Percentiles rank a stretch among this genome's conserved stretches.
Conservation (phyloP, 2,329 filamentous ascomycete genomes). For the Penicillium sp. region DNA sequence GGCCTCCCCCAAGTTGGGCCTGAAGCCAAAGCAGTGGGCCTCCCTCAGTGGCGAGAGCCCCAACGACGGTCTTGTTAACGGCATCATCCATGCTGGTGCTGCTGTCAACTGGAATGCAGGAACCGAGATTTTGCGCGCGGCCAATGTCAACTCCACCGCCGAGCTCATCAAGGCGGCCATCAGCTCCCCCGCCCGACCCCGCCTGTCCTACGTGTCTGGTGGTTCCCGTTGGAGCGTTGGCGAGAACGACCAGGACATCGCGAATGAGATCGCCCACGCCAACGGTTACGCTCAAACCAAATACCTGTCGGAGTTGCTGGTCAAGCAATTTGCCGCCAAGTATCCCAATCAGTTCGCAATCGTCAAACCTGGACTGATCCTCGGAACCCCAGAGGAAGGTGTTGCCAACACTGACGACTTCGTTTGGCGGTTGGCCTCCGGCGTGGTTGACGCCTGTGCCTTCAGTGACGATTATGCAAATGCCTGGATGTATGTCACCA, state of each 20-base stretch:
- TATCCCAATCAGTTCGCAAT: neutral
- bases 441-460: conserved; percentile 5
- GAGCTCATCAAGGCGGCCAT: neutral
- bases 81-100: neutral
- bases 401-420: conserved; percentile 18
- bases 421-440: conserved; percentile 17
- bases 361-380: conserved; percentile 18
- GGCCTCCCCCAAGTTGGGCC: conserved; percentile 2
- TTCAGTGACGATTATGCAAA: conserved; percentile 8
- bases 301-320: neutral
- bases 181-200: neutral
- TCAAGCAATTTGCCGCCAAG: neutral
- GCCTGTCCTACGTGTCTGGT: neutral
- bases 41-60: neutral
- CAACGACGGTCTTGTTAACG: neutral
- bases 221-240: neutral
- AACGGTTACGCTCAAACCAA: conserved; percentile 1
- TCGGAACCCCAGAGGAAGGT: conserved; percentile 14
- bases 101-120: conserved; percentile 1
- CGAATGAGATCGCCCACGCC: neutral
- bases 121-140: neutral
- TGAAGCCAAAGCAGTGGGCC: neutral
- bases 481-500: conserved; percentile 14
- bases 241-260: conserved; percentile 1
- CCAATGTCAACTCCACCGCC: neutral